phyloP scores from a whole-genome alignment of 345 rosid species.

The Eucalyptus sideroxylon region DNA sequence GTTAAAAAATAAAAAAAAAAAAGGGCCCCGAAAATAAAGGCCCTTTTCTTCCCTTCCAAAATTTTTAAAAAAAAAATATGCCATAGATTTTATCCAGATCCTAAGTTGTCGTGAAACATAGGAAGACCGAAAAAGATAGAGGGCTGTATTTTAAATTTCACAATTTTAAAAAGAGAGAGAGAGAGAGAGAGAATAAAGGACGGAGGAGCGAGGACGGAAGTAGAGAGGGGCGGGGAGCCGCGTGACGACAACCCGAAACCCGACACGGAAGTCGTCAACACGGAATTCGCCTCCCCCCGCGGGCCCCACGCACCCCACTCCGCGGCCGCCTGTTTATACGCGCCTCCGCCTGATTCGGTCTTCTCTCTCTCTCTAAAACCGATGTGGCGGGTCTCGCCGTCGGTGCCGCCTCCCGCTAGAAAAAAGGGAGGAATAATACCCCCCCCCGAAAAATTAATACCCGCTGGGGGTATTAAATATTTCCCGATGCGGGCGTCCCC shows the following conservation, averaged over 20 bases:
- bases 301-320: not conserved
- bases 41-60: not conserved
- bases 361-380: not conserved
- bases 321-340: not conserved
- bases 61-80: not conserved
- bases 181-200: not conserved
- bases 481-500: not conserved
- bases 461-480: too few species aligned
- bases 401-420: conserved; percentile 33
- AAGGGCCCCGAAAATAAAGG: not conserved
- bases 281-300: conserved; percentile 6
- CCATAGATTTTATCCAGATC: not conserved
- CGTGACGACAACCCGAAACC: conserved; percentile 46
- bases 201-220: conserved; percentile 19
- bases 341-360: conserved; percentile 22
- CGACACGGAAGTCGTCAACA: conserved; percentile 53
- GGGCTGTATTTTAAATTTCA: not conserved
- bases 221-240: conserved; percentile 2
- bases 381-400: conserved; percentile 19
- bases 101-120: not conserved
- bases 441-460: not conserved
- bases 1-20: not conserved
- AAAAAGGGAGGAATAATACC: not conserved
- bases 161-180: not conserved
- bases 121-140: not conserved